Conservation (phyloP, 2,329 filamentous ascomycete genomes). For the Teratosphaeriaceae sp. region DNA sequence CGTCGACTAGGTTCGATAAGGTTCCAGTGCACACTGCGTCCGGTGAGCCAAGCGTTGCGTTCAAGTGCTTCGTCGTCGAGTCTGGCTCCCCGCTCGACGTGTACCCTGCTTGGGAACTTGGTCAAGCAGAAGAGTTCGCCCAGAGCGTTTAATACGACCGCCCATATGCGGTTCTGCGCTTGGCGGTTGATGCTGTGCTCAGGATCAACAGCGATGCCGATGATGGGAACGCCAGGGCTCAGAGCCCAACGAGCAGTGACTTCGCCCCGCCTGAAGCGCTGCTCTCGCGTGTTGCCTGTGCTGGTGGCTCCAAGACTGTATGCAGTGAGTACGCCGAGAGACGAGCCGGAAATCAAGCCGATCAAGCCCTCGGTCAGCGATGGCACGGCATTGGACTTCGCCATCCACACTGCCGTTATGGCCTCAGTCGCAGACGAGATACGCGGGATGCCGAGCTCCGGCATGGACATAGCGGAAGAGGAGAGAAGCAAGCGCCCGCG, state of each 20-base stretch:
- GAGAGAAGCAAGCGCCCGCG: conserved; percentile 67
- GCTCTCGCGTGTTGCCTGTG: conserved; percentile 50
- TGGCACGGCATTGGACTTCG: conserved; percentile 69
- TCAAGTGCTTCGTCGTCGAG: conserved; percentile 50
- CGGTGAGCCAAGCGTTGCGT: conserved; percentile 70
- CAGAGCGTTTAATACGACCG: conserved; percentile 86
- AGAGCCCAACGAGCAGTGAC: conserved; percentile 84
- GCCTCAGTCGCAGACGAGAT: conserved; percentile 64
- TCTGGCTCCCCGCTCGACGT: conserved; percentile 40
- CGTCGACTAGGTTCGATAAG: conserved; percentile 73
- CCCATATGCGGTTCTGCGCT: conserved; percentile 69
- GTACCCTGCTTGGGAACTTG: conserved; percentile 56
- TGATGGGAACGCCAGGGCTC: conserved; percentile 86
- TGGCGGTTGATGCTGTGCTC: conserved; percentile 67
- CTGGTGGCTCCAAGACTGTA: conserved; percentile 61
- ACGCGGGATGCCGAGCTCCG: conserved; percentile 67
- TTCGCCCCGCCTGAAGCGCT: conserved; percentile 64
- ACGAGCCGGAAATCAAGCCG: conserved; percentile 77
- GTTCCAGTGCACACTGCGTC: conserved; percentile 73
- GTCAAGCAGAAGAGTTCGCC: conserved; percentile 85
- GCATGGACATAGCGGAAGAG: conserved; percentile 54
- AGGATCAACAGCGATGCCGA: conserved; percentile 77
- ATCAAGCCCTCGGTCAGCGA: conserved; percentile 68
- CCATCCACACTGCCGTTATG: conserved; percentile 79
- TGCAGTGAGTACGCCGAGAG: conserved; percentile 72